Evolutionary conservation across 331 rosid species (phyloP), one percentile per base, ranked within the genome.

Genomic region (Pyracantha coccinea): DNA sequence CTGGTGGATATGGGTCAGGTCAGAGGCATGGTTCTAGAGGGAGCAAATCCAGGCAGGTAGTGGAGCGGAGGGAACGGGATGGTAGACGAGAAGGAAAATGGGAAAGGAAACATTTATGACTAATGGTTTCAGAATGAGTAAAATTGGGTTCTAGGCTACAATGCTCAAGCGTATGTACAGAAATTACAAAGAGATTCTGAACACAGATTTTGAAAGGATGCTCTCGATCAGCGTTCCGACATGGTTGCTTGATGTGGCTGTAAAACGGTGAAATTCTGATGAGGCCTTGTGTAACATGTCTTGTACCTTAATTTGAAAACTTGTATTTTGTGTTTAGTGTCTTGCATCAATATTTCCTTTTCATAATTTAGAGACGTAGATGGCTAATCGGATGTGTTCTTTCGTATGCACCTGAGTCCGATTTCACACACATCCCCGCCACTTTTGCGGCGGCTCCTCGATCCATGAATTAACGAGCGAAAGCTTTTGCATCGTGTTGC

Each of bases 61-160:
- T 88, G 19, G 97, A 93, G 60, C 88, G 96, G 15, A 89, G 98
- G 81, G 97, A 93, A 53, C 77, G 97, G 41, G 98, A 91, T 23
- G 83, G 59, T 69, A 88, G 98, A 64, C 94, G 97, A 1, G 98
- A 93, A 86, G 93, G 97, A 32, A 93, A 93, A 82, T 93, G 98
- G 98, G 98, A 93, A 88, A 89, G 98, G 75, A 93, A 93, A 78
- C 97, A 91, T 80, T 90, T 41, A 74, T 87, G 80, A 80, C 75
- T 2, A 2, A 31, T 9, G 19, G 14, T 32, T 35, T 32, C 23
- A 10, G 20, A 71, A 20, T 23, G 31, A 35, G 54, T n/a, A 29
- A 45, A 21, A 11, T 62, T 53, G 33, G 38, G 62, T 20, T 38
- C 14, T 58, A n/a, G 80, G 69, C 57, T 68, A 68, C 47, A 10